Evolutionary conservation across 2,329 filamentous ascomycete genomes (phyloP).

Genomic region (Rhinocladiella mackenziei): DNA sequence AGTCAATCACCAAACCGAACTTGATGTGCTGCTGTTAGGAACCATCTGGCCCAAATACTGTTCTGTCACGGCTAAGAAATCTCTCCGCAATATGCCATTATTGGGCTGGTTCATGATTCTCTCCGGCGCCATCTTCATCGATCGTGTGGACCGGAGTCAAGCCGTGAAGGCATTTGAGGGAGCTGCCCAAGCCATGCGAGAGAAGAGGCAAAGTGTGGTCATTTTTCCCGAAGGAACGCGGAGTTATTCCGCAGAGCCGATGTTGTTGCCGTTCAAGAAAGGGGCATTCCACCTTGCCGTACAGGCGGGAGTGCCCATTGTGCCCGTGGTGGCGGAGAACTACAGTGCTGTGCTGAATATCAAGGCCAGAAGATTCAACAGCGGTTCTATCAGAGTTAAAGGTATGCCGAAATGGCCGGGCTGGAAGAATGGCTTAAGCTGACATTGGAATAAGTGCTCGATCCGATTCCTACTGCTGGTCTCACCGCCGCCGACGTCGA

Average conservation of each 20-base stretch:
- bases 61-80: constrained; percentile 88
- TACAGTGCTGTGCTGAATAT: constrained; percentile 69
- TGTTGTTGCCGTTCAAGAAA: constrained; percentile 94
- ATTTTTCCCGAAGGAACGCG: constrained; percentile 76
- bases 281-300: constrained; percentile 95
- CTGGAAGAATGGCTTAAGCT: neutral
- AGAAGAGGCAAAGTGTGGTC: constrained; percentile 58
- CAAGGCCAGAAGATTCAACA: constrained; percentile 61
- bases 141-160: constrained; percentile 77
- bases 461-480: constrained; percentile 72
- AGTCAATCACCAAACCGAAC: constrained; percentile 92
- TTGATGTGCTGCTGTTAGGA: constrained; percentile 90
- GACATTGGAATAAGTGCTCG: constrained; percentile 56
- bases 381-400: constrained; percentile 70
- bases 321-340: constrained; percentile 78
- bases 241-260: constrained; percentile 77
- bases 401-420: constrained; percentile 47
- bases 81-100: constrained; percentile 72
- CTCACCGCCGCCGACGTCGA: constrained; percentile 75
- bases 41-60: constrained; percentile 85
- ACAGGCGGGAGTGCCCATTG: constrained; percentile 87
- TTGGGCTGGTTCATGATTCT: constrained; percentile 92
- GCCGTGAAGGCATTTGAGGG: constrained; percentile 81
- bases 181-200: constrained; percentile 74
- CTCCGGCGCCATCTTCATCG: constrained; percentile 89